phyloP scores from a whole-genome alignment of 1,284 basidiomycete genomes.

The Puccinia hordei region DNA sequence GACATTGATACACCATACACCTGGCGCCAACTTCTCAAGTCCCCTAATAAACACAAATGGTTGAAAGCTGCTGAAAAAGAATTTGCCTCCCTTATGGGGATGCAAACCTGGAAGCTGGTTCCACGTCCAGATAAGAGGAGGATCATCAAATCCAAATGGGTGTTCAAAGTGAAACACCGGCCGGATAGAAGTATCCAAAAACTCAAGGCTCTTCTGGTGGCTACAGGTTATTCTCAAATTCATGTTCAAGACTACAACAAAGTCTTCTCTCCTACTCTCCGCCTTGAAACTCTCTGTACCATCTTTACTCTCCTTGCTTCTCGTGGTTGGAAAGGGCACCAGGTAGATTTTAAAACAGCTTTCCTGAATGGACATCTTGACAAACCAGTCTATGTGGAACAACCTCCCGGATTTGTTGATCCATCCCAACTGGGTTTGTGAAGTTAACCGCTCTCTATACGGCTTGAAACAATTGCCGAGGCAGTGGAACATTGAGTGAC shows the following conservation, averaged over 20 bases:
- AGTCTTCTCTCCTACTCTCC: constrained; percentile 6
- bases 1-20: not conserved
- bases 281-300: not conserved
- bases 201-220: not conserved
- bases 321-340: not conserved
- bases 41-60: constrained; percentile 1
- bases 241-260: too few relatives aligned
- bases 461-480: too few relatives aligned
- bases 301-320: not conserved
- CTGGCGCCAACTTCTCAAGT: not conserved
- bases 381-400: too few relatives aligned
- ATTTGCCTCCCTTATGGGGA: not conserved
- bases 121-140: not conserved
- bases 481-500: too few relatives aligned
- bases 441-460: not conserved
- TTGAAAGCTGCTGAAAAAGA: too few relatives aligned
- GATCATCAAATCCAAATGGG: too few relatives aligned
- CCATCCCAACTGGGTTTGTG: not conserved
- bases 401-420: too few relatives aligned
- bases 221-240: not conserved
- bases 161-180: not conserved
- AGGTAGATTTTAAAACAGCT: too few relatives aligned
- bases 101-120: not conserved
- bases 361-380: too few relatives aligned
- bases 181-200: not conserved